A percentile compares a stretch with the other conserved stretches of the same genome.
Conservation (phyloP, 106 monocot species). For the Alisma plantagoaquatica region DNA sequence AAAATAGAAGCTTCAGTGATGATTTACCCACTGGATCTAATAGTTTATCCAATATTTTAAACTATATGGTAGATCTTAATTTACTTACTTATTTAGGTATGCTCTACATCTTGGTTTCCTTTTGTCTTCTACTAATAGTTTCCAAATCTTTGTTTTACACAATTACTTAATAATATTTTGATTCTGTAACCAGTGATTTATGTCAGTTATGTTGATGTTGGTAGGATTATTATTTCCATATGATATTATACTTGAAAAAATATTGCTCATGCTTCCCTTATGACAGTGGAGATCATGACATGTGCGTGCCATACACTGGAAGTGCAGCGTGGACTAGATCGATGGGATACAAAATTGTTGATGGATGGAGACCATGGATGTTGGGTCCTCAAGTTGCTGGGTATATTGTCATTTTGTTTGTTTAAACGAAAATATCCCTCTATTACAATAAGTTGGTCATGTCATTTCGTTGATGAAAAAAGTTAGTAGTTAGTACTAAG, state of each 20-base stretch:
- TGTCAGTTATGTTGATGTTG: too few species aligned
- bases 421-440: background rate
- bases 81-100: too few species aligned
- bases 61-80: too few species aligned
- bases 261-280: too few species aligned
- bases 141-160: background rate
- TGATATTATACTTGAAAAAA: too few species aligned
- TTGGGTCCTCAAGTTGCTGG: conserved; percentile 65
- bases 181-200: background rate
- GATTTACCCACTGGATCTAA: too few species aligned
- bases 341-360: conserved; percentile 54
- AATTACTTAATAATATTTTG: background rate
- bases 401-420: conserved; percentile 21
- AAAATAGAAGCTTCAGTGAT: too few species aligned
- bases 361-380: conserved; percentile 82
- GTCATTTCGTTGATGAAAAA: background rate
- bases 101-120: background rate
- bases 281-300: conserved; percentile 95
- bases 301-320: conserved; percentile 94
- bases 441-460: background rate
- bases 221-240: too few species aligned
- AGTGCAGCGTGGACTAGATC: conserved; percentile 94
- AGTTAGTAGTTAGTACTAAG: background rate
- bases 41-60: too few species aligned
- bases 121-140: background rate